Evolutionary conservation across 768 basidiomycete genomes (phyloP).

Genomic region (Termitomyces sp.): DNA sequence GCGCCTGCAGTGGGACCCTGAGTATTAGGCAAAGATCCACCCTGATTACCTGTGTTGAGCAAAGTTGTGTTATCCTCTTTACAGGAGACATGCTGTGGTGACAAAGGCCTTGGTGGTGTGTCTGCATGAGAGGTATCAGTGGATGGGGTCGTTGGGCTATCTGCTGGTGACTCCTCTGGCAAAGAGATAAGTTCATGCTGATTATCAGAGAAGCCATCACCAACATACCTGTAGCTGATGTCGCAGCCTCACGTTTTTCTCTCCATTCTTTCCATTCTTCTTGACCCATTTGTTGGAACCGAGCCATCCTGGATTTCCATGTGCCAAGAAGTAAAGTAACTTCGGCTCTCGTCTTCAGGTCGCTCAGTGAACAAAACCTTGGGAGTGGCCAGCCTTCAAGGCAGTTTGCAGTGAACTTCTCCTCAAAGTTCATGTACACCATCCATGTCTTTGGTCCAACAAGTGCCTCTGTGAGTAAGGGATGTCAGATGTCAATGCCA

Average conservation of each 20-base stretch:
- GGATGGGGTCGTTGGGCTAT: background rate
- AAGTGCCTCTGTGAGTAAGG: background rate
- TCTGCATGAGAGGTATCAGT: background rate
- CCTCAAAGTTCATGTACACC: background rate
- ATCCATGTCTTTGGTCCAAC: background rate
- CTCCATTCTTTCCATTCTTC: background rate
- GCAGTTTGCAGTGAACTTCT: background rate
- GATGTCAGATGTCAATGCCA: background rate
- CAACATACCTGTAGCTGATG: background rate
- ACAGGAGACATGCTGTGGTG: no score
- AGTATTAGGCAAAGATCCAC: background rate
- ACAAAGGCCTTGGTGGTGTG: background rate
- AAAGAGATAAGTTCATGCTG: background rate
- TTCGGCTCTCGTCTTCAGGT: background rate
- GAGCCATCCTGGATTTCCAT: background rate
- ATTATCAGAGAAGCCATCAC: background rate
- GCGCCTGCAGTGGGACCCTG: background rate
- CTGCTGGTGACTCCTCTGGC: no score
- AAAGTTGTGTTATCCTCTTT: background rate
- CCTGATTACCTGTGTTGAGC: no score
- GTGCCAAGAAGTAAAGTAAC: background rate
- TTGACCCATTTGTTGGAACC: background rate
- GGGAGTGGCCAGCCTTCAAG: background rate
- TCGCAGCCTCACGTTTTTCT: background rate
- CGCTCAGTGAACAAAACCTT: background rate